Percentiles rank a stretch among this genome's conserved stretches.
phyloP scores from a whole-genome alignment of 148 eudicot genomes.

The Cornus florida region DNA sequence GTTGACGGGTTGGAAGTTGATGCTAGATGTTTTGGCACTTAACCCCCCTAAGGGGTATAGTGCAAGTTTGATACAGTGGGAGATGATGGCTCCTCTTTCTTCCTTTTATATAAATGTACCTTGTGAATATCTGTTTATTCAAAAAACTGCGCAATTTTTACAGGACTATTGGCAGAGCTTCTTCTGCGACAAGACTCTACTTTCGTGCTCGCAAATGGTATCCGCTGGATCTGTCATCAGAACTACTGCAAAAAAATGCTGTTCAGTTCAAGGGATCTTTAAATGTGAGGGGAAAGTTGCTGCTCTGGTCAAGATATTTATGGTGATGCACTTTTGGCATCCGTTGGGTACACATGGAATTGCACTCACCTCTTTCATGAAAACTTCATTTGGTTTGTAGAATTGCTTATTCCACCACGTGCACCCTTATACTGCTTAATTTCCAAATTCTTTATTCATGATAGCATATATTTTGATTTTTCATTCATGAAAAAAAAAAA shows the following conservation, averaged over 20 bases:
- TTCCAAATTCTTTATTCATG: neutral
- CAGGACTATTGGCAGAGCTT: slow-evolving; percentile 91
- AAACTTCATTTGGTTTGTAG: slow-evolving; percentile 15
- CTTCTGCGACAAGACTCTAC: slow-evolving; percentile 86
- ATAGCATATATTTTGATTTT: no score
- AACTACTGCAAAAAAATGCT: slow-evolving; percentile 16
- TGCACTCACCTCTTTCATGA: no score
- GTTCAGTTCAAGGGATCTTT: slow-evolving; percentile 38
- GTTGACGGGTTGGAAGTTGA: no score
- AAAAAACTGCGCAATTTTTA: slow-evolving; percentile 15
- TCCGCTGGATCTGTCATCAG: slow-evolving; percentile 30
- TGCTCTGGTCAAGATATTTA: slow-evolving; percentile 62
- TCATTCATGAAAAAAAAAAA: no score
- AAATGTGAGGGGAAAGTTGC: slow-evolving; percentile 80
- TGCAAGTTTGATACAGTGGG: no score
- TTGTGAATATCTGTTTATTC: neutral
- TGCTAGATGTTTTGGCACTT: no score
- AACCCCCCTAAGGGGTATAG: no score
- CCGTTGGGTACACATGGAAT: slow-evolving; percentile 68
- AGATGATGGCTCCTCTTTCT: neutral
- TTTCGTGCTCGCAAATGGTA: slow-evolving; percentile 44
- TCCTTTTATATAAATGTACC: neutral
- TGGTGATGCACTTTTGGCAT: slow-evolving; percentile 87
- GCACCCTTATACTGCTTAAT: neutral
- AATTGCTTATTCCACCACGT: no score